phyloP scores from a whole-genome alignment of 2,329 filamentous ascomycete species.

The Zalaria sp. region DNA sequence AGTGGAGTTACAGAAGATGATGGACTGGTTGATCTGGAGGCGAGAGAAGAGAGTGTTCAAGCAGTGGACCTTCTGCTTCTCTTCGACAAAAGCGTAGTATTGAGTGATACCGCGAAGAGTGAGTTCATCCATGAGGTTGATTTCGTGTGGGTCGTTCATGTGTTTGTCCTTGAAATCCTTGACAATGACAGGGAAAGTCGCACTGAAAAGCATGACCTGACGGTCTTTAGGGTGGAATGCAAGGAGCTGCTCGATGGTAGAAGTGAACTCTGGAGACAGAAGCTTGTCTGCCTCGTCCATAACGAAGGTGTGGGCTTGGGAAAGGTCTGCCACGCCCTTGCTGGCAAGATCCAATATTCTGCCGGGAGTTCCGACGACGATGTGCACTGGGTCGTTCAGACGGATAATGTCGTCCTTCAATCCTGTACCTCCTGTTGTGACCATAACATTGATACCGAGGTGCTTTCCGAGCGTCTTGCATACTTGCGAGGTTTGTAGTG shows the following conservation, averaged over 20 bases:
- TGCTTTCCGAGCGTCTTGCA: conserved; percentile 98
- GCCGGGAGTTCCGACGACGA: conserved; percentile 93
- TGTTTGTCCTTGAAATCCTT: conserved; percentile 98
- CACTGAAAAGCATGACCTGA: conserved; percentile 98
- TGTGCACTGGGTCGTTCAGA: conserved; percentile 85
- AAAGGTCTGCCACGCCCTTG: conserved; percentile 91
- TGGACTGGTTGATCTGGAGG: conserved; percentile 98
- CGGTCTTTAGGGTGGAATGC: conserved; percentile 94
- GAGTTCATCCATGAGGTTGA: conserved; percentile 98
- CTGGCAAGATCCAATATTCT: conserved; percentile 91
- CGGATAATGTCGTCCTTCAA: conserved; percentile 95
- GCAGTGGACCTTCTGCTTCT: conserved; percentile 98
- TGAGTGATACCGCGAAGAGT: conserved; percentile 96
- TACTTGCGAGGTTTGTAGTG: conserved; percentile 95
- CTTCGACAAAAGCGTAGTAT: conserved; percentile 98
- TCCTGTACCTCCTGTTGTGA: conserved; percentile 90
- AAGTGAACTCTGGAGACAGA: conserved; percentile 89
- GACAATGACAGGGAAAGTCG: conserved; percentile 92
- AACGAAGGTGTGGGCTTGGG: conserved; percentile 93
- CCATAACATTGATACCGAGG: conserved; percentile 96
- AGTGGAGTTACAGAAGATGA: conserved; percentile 99
- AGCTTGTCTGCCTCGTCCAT: conserved; percentile 99
- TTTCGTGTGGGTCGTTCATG: conserved; percentile 92
- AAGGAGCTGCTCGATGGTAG: conserved; percentile 89
- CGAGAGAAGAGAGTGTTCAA: conserved; percentile 98